Evolutionary conservation across 768 basidiomycete genomes (phyloP).

Genomic region (Glaciozyma antarctica): DNA sequence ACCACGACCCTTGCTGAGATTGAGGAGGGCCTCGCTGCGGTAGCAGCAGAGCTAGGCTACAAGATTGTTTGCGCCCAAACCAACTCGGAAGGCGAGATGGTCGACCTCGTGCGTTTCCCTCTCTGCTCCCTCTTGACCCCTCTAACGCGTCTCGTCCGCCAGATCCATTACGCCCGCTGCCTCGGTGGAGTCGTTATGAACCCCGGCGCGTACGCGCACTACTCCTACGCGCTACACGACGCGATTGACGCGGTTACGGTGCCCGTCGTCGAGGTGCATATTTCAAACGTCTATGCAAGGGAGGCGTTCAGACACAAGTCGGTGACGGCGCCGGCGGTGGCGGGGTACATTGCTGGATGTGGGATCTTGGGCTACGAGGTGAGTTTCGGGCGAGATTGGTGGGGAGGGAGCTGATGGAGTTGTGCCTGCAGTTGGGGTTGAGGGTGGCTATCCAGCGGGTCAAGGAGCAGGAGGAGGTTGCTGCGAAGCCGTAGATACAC

Average conservation of each 20-base stretch:
- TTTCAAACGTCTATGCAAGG: slow-evolving; percentile 18
- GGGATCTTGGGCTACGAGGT: slow-evolving; percentile 4
- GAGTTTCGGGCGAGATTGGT: not conserved
- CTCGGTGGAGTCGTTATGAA: slow-evolving; percentile 34
- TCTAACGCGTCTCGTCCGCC: too few species aligned
- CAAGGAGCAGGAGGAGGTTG: slow-evolving; percentile 4
- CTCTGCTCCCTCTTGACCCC: not conserved
- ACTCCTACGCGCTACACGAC: slow-evolving; percentile 32
- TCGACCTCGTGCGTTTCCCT: slow-evolving; percentile 2
- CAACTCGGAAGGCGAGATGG: slow-evolving; percentile 31
- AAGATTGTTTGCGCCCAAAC: slow-evolving; percentile 33
- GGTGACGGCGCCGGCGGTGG: slow-evolving; percentile 19
- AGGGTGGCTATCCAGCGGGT: slow-evolving; percentile 3
- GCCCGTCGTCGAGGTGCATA: slow-evolving; percentile 32
- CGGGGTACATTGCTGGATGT: slow-evolving; percentile 22
- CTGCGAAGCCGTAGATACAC: not conserved
- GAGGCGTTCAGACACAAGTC: slow-evolving; percentile 27
- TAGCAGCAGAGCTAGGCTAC: slow-evolving; percentile 29
- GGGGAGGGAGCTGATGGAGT: too few species aligned
- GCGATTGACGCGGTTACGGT: slow-evolving; percentile 30
- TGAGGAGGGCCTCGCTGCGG: slow-evolving; percentile 25
- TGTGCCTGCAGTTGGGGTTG: slow-evolving; percentile 1
- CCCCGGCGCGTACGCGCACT: slow-evolving; percentile 24
- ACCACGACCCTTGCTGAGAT: slow-evolving; percentile 31
- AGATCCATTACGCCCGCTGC: slow-evolving; percentile 34